Percentiles rank a stretch among this genome's conserved stretches.
phyloP scores from a whole-genome alignment of 306 rosid species.

The Prosopis cineraria region DNA sequence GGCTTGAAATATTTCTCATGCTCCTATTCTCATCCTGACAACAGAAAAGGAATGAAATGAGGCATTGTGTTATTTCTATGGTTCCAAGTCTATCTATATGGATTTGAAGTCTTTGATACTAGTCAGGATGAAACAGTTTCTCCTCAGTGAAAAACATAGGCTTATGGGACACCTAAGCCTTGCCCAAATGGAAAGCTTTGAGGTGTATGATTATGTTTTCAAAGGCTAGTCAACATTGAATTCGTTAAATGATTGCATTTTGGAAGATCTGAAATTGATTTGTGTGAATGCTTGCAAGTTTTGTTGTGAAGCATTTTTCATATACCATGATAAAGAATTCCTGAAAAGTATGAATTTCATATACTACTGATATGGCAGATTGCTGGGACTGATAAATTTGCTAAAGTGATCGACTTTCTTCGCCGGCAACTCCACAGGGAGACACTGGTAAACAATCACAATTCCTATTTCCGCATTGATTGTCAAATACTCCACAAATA shows the following conservation, averaged over 20 bases:
- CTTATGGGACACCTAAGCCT: not conserved
- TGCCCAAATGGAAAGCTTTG: not conserved
- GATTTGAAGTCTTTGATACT: not conserved
- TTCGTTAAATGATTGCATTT: not conserved
- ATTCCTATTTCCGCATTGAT: not conserved
- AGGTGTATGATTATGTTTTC: slow-evolving; percentile 8
- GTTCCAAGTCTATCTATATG: not conserved
- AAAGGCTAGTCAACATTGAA: not conserved
- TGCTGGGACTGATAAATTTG: slow-evolving; percentile 86
- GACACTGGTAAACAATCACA: slow-evolving; percentile 61
- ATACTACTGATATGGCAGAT: slow-evolving; percentile 52
- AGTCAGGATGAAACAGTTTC: slow-evolving; percentile 5
- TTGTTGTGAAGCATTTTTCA: slow-evolving; percentile 3
- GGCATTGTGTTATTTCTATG: not conserved
- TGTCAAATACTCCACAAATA: slow-evolving; percentile 17
- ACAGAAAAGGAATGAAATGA: slow-evolving; percentile 18
- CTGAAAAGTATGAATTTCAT: not conserved
- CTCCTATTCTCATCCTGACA: slow-evolving; percentile 4
- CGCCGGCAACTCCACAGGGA: slow-evolving; percentile 91
- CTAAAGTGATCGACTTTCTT: slow-evolving; percentile 90
- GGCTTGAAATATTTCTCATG: not conserved
- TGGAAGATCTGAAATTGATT: slow-evolving; percentile 28
- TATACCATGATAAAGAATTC: not conserved
- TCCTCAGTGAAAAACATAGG: slow-evolving; percentile 5
- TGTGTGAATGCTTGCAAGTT: not conserved